Percentiles rank a stretch among this genome's conserved stretches.
phyloP scores from a whole-genome alignment of 257 asterid species.

The Thymus quinquecostatus region DNA sequence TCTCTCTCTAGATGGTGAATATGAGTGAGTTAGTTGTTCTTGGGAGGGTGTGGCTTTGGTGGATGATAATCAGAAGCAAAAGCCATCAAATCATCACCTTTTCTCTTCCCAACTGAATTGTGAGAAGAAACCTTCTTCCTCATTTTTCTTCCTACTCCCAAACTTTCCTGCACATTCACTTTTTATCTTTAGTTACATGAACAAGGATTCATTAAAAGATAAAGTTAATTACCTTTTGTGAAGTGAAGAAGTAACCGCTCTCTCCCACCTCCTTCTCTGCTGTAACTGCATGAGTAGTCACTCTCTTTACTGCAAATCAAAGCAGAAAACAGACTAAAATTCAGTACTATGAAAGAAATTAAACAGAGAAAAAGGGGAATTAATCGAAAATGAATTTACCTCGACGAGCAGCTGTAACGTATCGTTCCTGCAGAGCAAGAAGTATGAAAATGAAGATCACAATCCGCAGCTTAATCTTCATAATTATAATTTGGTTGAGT shows the following conservation, averaged over 20 bases:
- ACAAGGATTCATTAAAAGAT: background rate
- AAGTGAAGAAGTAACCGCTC: constrained; percentile 19
- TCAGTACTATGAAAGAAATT: background rate
- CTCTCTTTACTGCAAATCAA: constrained; percentile 35
- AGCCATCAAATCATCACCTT: constrained; percentile 46
- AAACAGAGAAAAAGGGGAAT: background rate
- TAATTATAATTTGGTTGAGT: constrained; percentile 26
- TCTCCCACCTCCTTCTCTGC: constrained; percentile 26
- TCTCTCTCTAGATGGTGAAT: background rate
- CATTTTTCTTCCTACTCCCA: constrained; percentile 48
- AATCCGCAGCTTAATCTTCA: constrained; percentile 31
- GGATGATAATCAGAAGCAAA: constrained; percentile 64
- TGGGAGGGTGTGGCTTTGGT: constrained; percentile 69
- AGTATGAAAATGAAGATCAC: constrained; percentile 30
- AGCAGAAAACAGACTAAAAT: background rate
- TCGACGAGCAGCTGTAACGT: constrained; percentile 37
- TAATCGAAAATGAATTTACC: constrained; percentile 34
- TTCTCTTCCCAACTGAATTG: background rate
- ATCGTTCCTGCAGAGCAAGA: constrained; percentile 23
- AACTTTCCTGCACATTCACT: constrained; percentile 37
- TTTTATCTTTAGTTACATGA: too few species aligned
- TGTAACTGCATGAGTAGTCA: constrained; percentile 11
- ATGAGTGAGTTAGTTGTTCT: constrained; percentile 47
- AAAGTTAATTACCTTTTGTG: constrained; percentile 33
- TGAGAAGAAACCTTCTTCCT: background rate